Conservation (phyloP, 164 flowering plant genomes). For the Chimonanthus praecox region DNA sequence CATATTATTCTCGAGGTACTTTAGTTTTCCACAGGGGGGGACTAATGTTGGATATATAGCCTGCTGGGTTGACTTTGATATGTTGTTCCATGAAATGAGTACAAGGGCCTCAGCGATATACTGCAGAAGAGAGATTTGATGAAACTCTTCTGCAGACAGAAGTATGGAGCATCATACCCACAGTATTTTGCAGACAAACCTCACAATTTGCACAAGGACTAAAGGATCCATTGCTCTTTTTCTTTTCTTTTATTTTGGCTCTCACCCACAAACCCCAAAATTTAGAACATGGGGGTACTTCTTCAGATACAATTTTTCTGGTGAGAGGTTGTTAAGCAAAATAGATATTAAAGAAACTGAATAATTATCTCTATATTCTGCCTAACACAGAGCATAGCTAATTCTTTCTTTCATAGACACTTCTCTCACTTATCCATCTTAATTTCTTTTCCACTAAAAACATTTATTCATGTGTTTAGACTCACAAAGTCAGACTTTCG, state of each 20-base stretch:
- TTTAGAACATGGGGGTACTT: not conserved
- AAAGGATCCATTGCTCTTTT: not conserved
- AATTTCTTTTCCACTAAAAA: not conserved
- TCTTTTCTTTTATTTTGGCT: not conserved
- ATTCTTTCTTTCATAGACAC: not conserved
- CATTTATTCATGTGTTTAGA: conserved; percentile 22
- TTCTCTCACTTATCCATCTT: not conserved
- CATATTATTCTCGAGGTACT: not conserved
- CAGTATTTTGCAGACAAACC: not conserved
- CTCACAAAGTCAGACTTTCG: conserved; percentile 93
- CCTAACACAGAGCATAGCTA: not conserved
- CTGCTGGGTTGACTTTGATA: not conserved
- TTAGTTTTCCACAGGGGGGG: not conserved
- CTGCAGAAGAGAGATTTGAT: not conserved
- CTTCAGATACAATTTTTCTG: too few relatives aligned
- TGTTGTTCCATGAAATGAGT: not conserved
- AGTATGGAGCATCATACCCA: not conserved
- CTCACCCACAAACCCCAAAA: not conserved
- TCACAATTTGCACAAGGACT: not conserved
- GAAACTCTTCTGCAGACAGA: not conserved
- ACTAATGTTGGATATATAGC: not conserved
- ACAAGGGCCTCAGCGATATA: not conserved
- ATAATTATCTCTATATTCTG: not conserved
- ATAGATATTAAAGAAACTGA: not conserved
- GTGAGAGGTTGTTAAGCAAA: not conserved